Conservation (phyloP, 176 grass and related monocot genomes). For the Saccharum spontaneum region DNA sequence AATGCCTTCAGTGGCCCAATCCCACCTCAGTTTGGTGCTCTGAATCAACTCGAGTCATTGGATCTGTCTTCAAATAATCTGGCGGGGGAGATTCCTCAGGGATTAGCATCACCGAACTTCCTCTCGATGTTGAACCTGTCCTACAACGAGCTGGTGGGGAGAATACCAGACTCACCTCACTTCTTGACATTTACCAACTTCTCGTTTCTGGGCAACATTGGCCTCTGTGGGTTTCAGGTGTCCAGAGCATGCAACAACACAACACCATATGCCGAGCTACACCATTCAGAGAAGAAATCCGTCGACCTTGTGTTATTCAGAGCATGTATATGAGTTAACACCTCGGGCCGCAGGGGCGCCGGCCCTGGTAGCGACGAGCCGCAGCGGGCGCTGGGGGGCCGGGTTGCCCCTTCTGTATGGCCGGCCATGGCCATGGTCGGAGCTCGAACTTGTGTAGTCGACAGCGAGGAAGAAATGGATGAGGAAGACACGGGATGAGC, state of each 20-base stretch:
- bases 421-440: too few relatives aligned
- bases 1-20: slow-evolving; percentile 42
- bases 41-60: neutral
- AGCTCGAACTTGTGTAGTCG: too few relatives aligned
- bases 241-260: neutral
- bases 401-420: too few relatives aligned
- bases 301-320: neutral
- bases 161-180: neutral
- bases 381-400: too few relatives aligned
- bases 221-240: neutral
- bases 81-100: neutral
- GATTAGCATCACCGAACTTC: neutral
- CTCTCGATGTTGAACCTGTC: neutral
- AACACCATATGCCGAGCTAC: neutral
- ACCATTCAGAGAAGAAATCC: neutral
- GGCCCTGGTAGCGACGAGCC: too few relatives aligned
- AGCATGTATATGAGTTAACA: too few relatives aligned
- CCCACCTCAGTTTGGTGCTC: slow-evolving; percentile 5
- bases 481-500: too few relatives aligned
- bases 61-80: neutral
- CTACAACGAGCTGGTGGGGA: neutral
- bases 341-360: too few relatives aligned
- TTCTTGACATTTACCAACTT: slow-evolving; percentile 7
- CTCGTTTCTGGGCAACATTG: neutral
- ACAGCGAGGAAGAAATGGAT: too few relatives aligned